These are phyloP conservation scores for Saccharomyces uvarum DNA, from an alignment of 1,139 yeast genomes.

Conservation along the genomic window DNA sequence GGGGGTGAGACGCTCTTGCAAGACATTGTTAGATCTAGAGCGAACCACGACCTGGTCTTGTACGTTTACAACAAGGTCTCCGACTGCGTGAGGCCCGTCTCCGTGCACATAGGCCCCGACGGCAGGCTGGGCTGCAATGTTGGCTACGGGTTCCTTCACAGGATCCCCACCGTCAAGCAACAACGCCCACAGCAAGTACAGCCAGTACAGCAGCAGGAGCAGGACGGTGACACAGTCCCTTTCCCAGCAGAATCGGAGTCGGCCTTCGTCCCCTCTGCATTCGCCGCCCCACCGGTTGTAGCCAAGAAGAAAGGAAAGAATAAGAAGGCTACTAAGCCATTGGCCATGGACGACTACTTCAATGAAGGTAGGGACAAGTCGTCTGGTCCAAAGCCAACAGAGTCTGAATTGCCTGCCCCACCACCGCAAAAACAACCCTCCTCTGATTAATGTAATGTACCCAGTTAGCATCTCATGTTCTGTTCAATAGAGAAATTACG, in stretches of 20 bases:
- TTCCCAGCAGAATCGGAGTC: slow-evolving; percentile 10
- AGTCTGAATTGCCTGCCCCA: slow-evolving; percentile 25
- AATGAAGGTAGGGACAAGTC: slow-evolving; percentile 34
- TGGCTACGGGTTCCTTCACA: slow-evolving; percentile 83
- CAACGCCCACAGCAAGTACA: slow-evolving; percentile 6
- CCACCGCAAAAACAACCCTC: slow-evolving; percentile 22
- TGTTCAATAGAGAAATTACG: neutral
- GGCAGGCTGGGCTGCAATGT: slow-evolving; percentile 92
- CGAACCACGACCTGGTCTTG: slow-evolving; percentile 43
- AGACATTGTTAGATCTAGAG: slow-evolving; percentile 56
- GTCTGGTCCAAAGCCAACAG: slow-evolving; percentile 16
- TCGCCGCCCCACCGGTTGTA: slow-evolving; percentile 20
- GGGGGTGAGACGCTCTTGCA: slow-evolving; percentile 84
- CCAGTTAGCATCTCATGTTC: neutral
- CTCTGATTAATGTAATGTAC: neutral
- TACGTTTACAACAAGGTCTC: slow-evolving; percentile 86
- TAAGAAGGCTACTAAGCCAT: slow-evolving; percentile 5
- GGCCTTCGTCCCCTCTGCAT: slow-evolving; percentile 16
- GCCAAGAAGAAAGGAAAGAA: slow-evolving; percentile 27
- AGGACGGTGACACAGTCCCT: slow-evolving; percentile 1
- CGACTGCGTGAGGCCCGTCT: slow-evolving; percentile 79
- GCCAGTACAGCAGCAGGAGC: slow-evolving; percentile 1
- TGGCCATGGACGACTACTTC: slow-evolving; percentile 32
- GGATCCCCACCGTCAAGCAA: slow-evolving; percentile 47
- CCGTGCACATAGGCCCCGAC: slow-evolving; percentile 64